Conservation (phyloP, 371 early-diverging fungal genomes). For the Haplosporangium sp. region DNA sequence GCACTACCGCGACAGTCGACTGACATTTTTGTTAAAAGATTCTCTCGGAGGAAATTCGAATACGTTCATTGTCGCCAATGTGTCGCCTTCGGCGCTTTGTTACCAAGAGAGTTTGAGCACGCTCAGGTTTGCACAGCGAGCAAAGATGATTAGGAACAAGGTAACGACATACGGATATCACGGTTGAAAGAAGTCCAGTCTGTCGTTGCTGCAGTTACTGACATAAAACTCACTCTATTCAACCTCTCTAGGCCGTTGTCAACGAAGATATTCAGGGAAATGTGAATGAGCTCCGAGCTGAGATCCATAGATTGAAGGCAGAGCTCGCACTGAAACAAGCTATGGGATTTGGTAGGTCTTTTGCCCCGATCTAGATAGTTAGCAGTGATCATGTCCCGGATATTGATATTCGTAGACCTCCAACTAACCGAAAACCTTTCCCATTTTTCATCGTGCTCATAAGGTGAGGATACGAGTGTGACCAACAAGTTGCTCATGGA, state of each 20-base stretch:
- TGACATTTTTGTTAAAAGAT: slow-evolving; percentile 85
- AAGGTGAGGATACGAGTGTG: slow-evolving; percentile 19
- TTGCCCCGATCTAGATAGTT: too few relatives aligned
- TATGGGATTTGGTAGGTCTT: slow-evolving; percentile 14
- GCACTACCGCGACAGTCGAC: slow-evolving; percentile 92
- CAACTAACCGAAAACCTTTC: not conserved
- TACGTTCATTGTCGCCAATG: slow-evolving; percentile 88
- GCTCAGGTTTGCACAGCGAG: slow-evolving; percentile 90
- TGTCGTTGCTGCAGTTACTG: slow-evolving; percentile 47
- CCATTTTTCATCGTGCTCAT: not conserved
- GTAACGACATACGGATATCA: slow-evolving; percentile 40
- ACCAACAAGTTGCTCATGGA: slow-evolving; percentile 28
- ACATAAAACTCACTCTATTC: slow-evolving; percentile 30
- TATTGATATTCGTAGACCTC: too few relatives aligned
- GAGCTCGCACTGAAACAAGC: slow-evolving; percentile 29
- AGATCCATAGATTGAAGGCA: slow-evolving; percentile 59
- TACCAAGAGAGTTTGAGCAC: slow-evolving; percentile 88
- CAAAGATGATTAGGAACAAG: slow-evolving; percentile 90
- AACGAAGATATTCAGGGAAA: slow-evolving; percentile 72
- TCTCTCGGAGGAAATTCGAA: slow-evolving; percentile 76
- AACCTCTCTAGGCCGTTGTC: slow-evolving; percentile 62
- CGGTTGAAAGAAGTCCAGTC: not conserved
- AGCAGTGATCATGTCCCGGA: too few relatives aligned
- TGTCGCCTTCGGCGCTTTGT: slow-evolving; percentile 80
- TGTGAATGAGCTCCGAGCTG: slow-evolving; percentile 65